phyloP scores from a whole-genome alignment of 805 yeast genomes.

The Cyberlindnera veronae region DNA sequence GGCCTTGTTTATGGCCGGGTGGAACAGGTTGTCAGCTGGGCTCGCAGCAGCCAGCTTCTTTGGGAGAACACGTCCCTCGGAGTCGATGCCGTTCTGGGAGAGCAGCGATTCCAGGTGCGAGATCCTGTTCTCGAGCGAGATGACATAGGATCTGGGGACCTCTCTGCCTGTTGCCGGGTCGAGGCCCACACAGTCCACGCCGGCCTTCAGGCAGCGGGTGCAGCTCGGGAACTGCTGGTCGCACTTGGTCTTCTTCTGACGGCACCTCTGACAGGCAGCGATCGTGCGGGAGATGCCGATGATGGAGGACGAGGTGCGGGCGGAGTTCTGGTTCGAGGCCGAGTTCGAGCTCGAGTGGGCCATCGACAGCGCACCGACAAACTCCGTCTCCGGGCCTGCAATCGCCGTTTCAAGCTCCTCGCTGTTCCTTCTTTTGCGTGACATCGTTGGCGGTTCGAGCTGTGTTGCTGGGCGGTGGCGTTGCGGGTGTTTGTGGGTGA shows the following conservation, averaged over 20 bases:
- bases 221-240: constrained; percentile 58
- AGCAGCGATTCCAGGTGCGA: constrained; percentile 52
- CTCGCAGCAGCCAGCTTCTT: neutral
- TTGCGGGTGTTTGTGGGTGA: no score
- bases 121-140: constrained; percentile 65
- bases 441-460: neutral
- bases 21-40: constrained; percentile 3
- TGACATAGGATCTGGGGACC: constrained; percentile 75
- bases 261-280: constrained; percentile 84
- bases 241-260: constrained; percentile 63
- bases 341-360: neutral
- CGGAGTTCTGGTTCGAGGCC: neutral
- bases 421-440: constrained; percentile 9
- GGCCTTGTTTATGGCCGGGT: neutral
- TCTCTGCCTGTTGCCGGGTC: constrained; percentile 89
- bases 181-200: constrained; percentile 72
- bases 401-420: constrained; percentile 1
- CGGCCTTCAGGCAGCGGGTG: constrained; percentile 52
- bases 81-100: constrained; percentile 39
- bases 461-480: neutral
- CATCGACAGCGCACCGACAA: constrained; percentile 12
- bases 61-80: constrained; percentile 16
- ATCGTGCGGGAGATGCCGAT: constrained; percentile 58
- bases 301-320: constrained; percentile 21
- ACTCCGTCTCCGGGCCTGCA: constrained; percentile 8